These are phyloP conservation scores for Peziza echinospora DNA, from an alignment of 495 filamentous ascomycete species.

Conservation along the genomic window DNA sequence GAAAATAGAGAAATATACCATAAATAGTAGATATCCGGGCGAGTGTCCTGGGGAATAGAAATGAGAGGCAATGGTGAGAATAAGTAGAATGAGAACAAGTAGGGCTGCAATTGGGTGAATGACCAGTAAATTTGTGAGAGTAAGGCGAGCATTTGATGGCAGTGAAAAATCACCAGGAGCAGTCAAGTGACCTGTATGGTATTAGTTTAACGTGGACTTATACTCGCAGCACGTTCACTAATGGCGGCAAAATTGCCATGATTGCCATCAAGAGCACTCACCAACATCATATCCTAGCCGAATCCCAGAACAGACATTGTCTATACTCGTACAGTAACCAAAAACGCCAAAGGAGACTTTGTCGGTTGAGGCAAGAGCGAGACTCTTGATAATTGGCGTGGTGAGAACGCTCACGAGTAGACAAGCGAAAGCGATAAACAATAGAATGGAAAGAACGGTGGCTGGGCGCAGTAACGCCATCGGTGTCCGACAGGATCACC, in stretches of 20 bases:
- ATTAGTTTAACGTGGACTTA: neutral
- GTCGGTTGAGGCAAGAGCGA: conserved; percentile 57
- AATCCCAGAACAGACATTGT: conserved; percentile 39
- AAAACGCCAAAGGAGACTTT: conserved; percentile 79
- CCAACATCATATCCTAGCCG: conserved; percentile 70
- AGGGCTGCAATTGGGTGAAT: conserved; percentile 82
- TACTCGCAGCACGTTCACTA: too few relatives aligned
- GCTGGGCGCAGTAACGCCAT: conserved; percentile 46
- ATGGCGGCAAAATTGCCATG: too few relatives aligned
- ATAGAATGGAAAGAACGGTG: conserved; percentile 70
- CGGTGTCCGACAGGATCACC: too few relatives aligned
- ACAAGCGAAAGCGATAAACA: conserved; percentile 66
- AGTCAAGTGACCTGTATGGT: conserved; percentile 3
- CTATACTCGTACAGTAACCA: conserved; percentile 44
- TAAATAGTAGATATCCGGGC: conserved; percentile 57
- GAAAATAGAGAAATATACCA: conserved; percentile 69
- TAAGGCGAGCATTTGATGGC: conserved; percentile 47
- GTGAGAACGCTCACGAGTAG: conserved; percentile 74
- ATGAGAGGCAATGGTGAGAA: conserved; percentile 60
- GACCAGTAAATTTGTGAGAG: conserved; percentile 76
- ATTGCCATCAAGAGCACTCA: too few relatives aligned
- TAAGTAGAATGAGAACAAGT: conserved; percentile 62
- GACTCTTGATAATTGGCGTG: conserved; percentile 71
- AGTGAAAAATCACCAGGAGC: conserved; percentile 43
- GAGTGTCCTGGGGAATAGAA: conserved; percentile 86